These are phyloP conservation scores for Colletotrichum destructivum DNA, from an alignment of 2,329 filamentous ascomycete species.

Conservation along the genomic window DNA sequence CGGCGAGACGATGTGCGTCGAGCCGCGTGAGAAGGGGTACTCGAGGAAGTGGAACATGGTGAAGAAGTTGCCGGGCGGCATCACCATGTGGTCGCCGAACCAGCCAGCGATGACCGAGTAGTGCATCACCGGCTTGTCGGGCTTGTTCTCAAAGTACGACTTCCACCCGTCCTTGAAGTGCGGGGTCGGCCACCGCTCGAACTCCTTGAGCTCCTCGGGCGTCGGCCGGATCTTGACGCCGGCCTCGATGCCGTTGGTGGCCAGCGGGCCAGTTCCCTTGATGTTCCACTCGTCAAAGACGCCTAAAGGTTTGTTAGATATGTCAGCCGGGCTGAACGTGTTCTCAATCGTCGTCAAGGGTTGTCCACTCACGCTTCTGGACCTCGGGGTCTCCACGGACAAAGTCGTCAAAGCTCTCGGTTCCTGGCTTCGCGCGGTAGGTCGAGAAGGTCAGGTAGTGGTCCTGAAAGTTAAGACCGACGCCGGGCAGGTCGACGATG, in stretches of 20 bases:
- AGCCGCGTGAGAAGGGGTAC: slow-evolving; percentile 83
- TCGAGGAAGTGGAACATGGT: slow-evolving; percentile 88
- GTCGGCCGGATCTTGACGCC: slow-evolving; percentile 84
- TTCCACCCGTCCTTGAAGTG: slow-evolving; percentile 85
- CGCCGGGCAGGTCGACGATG: slow-evolving; percentile 79
- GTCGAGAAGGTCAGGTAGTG: slow-evolving; percentile 81
- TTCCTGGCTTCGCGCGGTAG: slow-evolving; percentile 81
- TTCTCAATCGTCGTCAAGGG: no score
- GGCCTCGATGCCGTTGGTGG: slow-evolving; percentile 85
- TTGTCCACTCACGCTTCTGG: slow-evolving; percentile 70
- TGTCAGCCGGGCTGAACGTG: slow-evolving; percentile 19
- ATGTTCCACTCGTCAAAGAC: slow-evolving; percentile 85
- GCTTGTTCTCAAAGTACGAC: slow-evolving; percentile 87
- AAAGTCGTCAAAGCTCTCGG: slow-evolving; percentile 87
- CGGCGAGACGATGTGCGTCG: slow-evolving; percentile 78
- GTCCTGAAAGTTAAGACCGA: slow-evolving; percentile 84
- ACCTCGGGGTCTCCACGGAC: slow-evolving; percentile 79
- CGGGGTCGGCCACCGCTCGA: slow-evolving; percentile 81
- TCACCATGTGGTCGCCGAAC: slow-evolving; percentile 74
- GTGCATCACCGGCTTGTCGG: slow-evolving; percentile 90
- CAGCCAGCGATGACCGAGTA: slow-evolving; percentile 82
- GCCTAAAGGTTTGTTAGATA: slow-evolving; percentile 50
- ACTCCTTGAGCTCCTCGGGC: slow-evolving; percentile 75
- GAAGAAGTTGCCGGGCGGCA: slow-evolving; percentile 84
- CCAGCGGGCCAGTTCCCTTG: slow-evolving; percentile 83